These are phyloP conservation scores for Bruguiera gymnorhiza DNA, from an alignment of 345 rosid genomes.

Conservation along the genomic window DNA sequence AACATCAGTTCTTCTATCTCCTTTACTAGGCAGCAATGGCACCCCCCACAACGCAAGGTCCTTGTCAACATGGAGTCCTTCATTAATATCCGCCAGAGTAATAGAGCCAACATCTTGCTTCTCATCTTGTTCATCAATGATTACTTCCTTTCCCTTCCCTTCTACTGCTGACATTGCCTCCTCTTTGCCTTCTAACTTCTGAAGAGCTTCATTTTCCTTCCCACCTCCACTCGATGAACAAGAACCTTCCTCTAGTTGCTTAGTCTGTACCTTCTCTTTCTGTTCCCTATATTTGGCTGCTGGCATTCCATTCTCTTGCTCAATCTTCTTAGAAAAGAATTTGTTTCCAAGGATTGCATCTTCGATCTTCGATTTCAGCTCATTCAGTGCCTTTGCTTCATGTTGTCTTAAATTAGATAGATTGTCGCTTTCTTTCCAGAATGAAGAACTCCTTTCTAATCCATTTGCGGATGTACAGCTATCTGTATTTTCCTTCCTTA, in stretches of 20 bases:
- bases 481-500: neutral
- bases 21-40: slow-evolving; percentile 23
- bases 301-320: neutral
- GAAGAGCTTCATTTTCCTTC: neutral
- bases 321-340: slow-evolving; percentile 14
- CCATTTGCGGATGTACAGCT: neutral
- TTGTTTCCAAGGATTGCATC: slow-evolving; percentile 27
- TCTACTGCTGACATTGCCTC: neutral
- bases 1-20: slow-evolving; percentile 18
- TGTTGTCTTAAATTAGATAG: slow-evolving; percentile 21
- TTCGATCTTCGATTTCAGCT: slow-evolving; percentile 24
- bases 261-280: slow-evolving; percentile 5
- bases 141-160: neutral
- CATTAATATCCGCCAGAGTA: neutral
- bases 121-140: neutral
- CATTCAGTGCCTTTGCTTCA: slow-evolving; percentile 29
- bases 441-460: slow-evolving; percentile 13
- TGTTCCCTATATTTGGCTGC: neutral
- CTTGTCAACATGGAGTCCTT: slow-evolving; percentile 4
- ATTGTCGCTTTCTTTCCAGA: slow-evolving; percentile 13
- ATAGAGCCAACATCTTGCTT: too few relatives aligned
- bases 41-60: slow-evolving; percentile 24
- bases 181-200: neutral
- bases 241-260: neutral
- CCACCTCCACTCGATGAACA: neutral